Evolutionary conservation across 2,329 filamentous ascomycete genomes (phyloP), one percentile per base, ranked within the genome.

Genomic region (Alternaria metachromatica): DNA sequence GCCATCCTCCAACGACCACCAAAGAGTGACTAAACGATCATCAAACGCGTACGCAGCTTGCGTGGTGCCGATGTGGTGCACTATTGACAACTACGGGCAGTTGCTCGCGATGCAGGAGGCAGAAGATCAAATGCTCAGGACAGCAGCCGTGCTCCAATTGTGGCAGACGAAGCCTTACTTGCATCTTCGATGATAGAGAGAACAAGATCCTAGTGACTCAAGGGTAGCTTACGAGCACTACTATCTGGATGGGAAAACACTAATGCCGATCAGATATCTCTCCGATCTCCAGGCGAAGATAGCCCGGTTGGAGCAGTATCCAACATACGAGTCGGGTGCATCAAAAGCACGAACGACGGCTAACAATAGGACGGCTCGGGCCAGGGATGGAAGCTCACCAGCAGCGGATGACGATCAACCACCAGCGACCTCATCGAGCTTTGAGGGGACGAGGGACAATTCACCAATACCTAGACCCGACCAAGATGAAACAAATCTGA

Each of bases 71-170:
- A 13, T 11, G 23, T 58, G 46, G 46, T 62, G 20, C 43, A 23
- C 26, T 30, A 44, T 44, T 58, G 25, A 65, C 43, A 49, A 37
- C 33, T 44, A 28, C 25, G 21, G 44, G 66, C 15, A 71, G 74
- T 25, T 76, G 74, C 62, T 71, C 71, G 28, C 68, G 74, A 66
- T 77, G 74, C 53, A 68, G 73, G 44, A 60, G 72, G 51, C 74
- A 76, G 45, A 77, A 77, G 56, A 77, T 76, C 58, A 77, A 77
- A 60, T 77, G 74, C 51, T 77, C 74, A 1, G 74, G 74, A 13
- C 72, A 75, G 54, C 73, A 75, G 30, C 74, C 74, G 12, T 77
- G 74, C 55, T 67, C 68, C 6, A 75, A 71, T 37, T 77, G 74
- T 56, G 69, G 64, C 45, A 74, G 70, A 55, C 72, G 73, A 26